Conservation (phyloP, 805 yeast genomes). For the Metschnikowia lachancei region DNA sequence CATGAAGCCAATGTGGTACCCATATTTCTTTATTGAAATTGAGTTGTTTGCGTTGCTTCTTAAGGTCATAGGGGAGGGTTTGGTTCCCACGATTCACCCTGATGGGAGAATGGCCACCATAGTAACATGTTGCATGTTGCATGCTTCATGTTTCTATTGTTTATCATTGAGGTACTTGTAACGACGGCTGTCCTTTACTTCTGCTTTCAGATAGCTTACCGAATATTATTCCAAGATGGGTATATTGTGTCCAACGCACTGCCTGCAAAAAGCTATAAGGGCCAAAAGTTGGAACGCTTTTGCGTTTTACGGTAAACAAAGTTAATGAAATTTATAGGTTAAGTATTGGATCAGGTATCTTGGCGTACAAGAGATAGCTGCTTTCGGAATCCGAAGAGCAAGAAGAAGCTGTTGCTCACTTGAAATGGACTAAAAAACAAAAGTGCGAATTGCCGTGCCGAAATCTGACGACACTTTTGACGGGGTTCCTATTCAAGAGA, state of each 20-base stretch:
- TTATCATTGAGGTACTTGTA: conserved; percentile 30
- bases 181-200: conserved; percentile 34
- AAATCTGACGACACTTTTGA: too few relatives aligned
- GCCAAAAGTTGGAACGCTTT: conserved; percentile 25
- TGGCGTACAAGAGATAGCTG: too few relatives aligned
- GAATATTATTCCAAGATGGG: conserved; percentile 30
- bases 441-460: too few relatives aligned
- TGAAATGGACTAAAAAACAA: too few relatives aligned
- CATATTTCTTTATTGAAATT: conserved; percentile 37
- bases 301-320: conserved; percentile 34
- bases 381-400: too few relatives aligned
- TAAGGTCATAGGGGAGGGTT: conserved; percentile 43
- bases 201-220: conserved; percentile 34
- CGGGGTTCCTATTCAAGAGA: too few relatives aligned
- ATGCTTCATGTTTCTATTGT: conserved; percentile 11
- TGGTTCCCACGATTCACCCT: conserved; percentile 29
- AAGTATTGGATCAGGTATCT: too few relatives aligned
- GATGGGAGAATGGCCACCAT: conserved; percentile 24
- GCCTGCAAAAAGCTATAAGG: conserved; percentile 24
- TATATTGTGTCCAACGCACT: conserved; percentile 23
- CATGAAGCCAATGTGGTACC: conserved; percentile 43
- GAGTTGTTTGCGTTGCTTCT: conserved; percentile 36
- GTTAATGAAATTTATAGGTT: too few relatives aligned
- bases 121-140: too few relatives aligned
- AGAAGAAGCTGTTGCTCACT: too few relatives aligned